These are phyloP conservation scores for Ascochyta rabiei DNA, from an alignment of 2,329 filamentous ascomycete genomes.

Conservation along the genomic window DNA sequence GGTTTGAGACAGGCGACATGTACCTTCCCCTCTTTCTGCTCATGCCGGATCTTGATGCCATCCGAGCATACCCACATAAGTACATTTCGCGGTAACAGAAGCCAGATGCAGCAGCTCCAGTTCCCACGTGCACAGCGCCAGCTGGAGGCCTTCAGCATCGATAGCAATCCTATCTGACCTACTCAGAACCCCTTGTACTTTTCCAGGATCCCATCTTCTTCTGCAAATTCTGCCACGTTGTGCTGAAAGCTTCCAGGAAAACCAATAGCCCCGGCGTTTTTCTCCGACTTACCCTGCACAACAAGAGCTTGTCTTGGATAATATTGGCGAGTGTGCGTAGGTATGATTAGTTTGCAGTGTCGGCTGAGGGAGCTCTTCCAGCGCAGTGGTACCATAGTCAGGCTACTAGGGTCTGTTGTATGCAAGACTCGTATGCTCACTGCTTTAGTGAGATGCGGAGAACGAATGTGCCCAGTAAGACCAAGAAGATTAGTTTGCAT, in stretches of 20 bases:
- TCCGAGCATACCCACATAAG: conserved; percentile 15
- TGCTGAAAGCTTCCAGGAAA: too few relatives aligned
- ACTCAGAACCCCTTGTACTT: too few relatives aligned
- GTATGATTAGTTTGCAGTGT: conserved; percentile 31
- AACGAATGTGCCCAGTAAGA: conserved; percentile 21
- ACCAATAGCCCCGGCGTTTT: conserved; percentile 11
- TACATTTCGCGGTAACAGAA: too few relatives aligned
- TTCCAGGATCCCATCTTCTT: too few relatives aligned
- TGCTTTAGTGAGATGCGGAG: conserved; percentile 33
- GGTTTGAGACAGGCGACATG: conserved; percentile 18
- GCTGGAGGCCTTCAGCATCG: too few relatives aligned
- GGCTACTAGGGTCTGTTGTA: conserved; percentile 27
- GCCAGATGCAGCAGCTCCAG: too few relatives aligned
- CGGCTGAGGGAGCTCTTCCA: conserved; percentile 26
- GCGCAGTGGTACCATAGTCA: conserved; percentile 26
- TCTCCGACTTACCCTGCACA: conserved; percentile 40
- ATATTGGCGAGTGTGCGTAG: conserved; percentile 13
- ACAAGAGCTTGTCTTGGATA: conserved; percentile 12
- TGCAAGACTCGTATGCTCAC: conserved; percentile 23
- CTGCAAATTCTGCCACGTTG: too few relatives aligned
- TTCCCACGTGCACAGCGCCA: too few relatives aligned
- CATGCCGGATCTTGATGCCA: conserved; percentile 28
- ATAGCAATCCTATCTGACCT: too few relatives aligned
- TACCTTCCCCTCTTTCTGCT: conserved; percentile 34
- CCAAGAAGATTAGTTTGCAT: conserved; percentile 15